A percentile compares a stretch with the other conserved stretches of the same genome.
These are phyloP conservation scores for Ophiostoma fasciatum DNA, from an alignment of 2,329 filamentous ascomycete genomes.

Conservation along the genomic window DNA sequence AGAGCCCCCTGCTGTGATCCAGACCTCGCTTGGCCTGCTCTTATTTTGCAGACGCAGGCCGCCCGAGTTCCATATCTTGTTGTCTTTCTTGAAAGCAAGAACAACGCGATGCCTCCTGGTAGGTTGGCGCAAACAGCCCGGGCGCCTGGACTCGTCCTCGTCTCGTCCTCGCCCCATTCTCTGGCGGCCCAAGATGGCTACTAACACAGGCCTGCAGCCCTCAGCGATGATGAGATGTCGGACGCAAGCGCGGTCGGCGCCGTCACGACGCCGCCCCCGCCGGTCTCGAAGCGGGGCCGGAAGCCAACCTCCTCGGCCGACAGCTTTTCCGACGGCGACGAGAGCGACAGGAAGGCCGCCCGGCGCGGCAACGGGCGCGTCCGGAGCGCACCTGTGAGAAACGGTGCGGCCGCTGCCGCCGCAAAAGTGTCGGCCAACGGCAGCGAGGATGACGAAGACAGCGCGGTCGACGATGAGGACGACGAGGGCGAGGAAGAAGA, in stretches of 20 bases:
- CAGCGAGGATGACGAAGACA: slow-evolving; percentile 7
- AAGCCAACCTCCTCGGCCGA: too few relatives aligned
- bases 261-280: slow-evolving; percentile 12
- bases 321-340: slow-evolving; percentile 10
- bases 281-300: slow-evolving; percentile 10
- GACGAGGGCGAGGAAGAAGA: slow-evolving; percentile 24
- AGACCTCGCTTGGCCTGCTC: too few relatives aligned
- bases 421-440: neutral
- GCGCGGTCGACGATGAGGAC: slow-evolving; percentile 17
- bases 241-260: slow-evolving; percentile 16
- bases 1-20: too few relatives aligned
- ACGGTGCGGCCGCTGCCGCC: neutral
- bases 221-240: slow-evolving; percentile 28
- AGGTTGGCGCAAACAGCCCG: too few relatives aligned
- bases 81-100: too few relatives aligned
- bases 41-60: too few relatives aligned
- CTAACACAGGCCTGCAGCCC: too few relatives aligned
- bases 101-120: too few relatives aligned
- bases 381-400: neutral
- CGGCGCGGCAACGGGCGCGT: slow-evolving; percentile 11
- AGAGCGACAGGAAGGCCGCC: slow-evolving; percentile 12
- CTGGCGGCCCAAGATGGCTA: too few relatives aligned
- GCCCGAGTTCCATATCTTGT: too few relatives aligned
- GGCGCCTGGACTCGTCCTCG: too few relatives aligned
- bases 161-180: too few relatives aligned